Conservation (phyloP, 1,284 basidiomycete genomes). For the Ustilago sp. region DNA sequence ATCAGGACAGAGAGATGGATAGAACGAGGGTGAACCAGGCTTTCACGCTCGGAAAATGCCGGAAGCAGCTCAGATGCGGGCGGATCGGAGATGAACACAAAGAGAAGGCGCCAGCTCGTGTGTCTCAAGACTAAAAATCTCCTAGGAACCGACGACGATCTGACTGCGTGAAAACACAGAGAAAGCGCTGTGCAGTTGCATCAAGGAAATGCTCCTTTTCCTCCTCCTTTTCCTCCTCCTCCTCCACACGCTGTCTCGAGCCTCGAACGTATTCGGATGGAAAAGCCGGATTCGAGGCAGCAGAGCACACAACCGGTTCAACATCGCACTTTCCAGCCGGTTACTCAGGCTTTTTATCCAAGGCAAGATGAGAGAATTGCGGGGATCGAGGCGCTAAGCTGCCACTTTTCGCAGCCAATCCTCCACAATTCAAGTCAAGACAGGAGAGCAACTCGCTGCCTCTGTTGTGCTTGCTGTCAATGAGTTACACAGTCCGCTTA, state of each 20-base stretch:
- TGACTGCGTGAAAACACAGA: constrained; percentile 3
- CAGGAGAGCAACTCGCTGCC: not conserved
- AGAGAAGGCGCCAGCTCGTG: not conserved
- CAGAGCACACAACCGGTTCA: constrained; percentile 27
- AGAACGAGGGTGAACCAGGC: constrained; percentile 1
- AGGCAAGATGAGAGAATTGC: constrained; percentile 5
- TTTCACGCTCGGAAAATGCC: constrained; percentile 37
- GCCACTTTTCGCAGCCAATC: constrained; percentile 2
- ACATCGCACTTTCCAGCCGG: constrained; percentile 1
- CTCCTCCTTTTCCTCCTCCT: not conserved
- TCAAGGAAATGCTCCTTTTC: not conserved
- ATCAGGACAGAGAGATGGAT: not conserved
- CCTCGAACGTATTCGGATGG: constrained; percentile 7
- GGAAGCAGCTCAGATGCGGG: constrained; percentile 24
- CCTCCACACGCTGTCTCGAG: constrained; percentile 3
- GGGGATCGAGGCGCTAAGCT: constrained; percentile 37
- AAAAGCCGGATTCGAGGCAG: constrained; percentile 27
- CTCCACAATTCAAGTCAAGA: not conserved
- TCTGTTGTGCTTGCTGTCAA: not conserved
- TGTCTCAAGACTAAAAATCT: not conserved
- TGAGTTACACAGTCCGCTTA: constrained; percentile 26
- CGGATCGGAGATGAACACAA: constrained; percentile 33
- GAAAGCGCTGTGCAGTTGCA: constrained; percentile 10
- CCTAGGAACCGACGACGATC: not conserved
- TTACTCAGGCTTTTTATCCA: constrained; percentile 4